Percentiles rank a stretch among this genome's conserved stretches.
Conservation (phyloP, 2,329 filamentous ascomycete genomes). For the Cytospora leucostoma region DNA sequence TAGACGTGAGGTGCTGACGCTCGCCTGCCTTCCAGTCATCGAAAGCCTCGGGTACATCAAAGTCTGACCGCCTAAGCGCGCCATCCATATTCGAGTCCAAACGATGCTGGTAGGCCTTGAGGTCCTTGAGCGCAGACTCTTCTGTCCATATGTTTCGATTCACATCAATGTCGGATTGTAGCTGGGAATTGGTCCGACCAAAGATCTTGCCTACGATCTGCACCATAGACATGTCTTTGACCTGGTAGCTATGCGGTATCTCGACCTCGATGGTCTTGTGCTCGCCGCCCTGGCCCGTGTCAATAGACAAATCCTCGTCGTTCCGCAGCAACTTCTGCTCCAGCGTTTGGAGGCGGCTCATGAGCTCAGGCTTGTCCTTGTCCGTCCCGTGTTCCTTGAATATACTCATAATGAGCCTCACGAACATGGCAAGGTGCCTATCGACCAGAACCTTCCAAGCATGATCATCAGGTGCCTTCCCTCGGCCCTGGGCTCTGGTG, state of each 20-base stretch:
- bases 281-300: conserved; percentile 58
- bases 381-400: conserved; percentile 83
- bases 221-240: conserved; percentile 96
- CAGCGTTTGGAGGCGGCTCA: conserved; percentile 73
- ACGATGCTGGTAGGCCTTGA: conserved; percentile 91
- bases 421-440: conserved; percentile 90
- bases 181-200: conserved; percentile 73
- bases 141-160: conserved; percentile 85
- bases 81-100: conserved; percentile 77
- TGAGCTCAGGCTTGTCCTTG: conserved; percentile 81
- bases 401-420: conserved; percentile 79
- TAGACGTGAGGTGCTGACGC: conserved; percentile 80
- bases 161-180: conserved; percentile 84
- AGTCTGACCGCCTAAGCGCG: conserved; percentile 81
- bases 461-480: conserved; percentile 76
- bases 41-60: conserved; percentile 86
- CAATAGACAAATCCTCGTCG: conserved; percentile 80
- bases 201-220: conserved; percentile 86
- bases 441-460: conserved; percentile 91
- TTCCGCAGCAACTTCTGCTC: conserved; percentile 94
- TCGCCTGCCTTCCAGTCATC: conserved; percentile 92
- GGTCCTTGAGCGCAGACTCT: conserved; percentile 83
- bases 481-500: conserved; percentile 79
- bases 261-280: conserved; percentile 77
- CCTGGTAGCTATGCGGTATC: conserved; percentile 82